phyloP scores from a whole-genome alignment of 202 grass and related monocot species.

The Carex sylvatica region DNA sequence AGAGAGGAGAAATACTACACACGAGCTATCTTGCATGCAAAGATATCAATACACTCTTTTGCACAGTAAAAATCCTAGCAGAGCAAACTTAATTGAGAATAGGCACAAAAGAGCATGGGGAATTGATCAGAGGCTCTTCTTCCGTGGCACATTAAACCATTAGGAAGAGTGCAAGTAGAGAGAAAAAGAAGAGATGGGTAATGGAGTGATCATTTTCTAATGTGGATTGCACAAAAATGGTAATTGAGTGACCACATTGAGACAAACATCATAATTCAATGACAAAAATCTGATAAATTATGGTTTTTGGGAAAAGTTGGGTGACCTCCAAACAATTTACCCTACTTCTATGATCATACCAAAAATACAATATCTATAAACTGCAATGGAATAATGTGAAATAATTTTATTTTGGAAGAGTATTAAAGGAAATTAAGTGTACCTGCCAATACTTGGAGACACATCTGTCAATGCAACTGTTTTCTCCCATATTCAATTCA shows the following conservation, averaged over 20 bases:
- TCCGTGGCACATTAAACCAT: neutral
- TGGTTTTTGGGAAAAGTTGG: neutral
- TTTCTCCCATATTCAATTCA: conserved; percentile 98
- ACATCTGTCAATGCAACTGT: conserved; percentile 95
- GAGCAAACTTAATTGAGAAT: no score
- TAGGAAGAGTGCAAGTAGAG: neutral
- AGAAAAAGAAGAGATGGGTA: neutral
- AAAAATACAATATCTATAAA: neutral
- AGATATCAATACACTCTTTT: no score
- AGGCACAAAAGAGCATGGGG: no score
- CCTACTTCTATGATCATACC: neutral
- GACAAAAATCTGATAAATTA: neutral
- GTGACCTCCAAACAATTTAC: neutral
- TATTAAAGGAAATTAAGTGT: conserved; percentile 28
- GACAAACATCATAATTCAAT: neutral
- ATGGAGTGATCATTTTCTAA: neutral
- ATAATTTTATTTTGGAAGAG: neutral
- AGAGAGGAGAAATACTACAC: no score
- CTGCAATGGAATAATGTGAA: neutral
- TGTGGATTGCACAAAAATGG: neutral
- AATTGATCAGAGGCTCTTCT: neutral
- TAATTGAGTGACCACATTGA: neutral
- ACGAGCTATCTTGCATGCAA: no score
- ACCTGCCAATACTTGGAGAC: conserved; percentile 97
- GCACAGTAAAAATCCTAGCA: no score